Base-by-base conservation (phyloP, 495 filamentous ascomycete species). In the Penicillium ochrochloron region DNA sequence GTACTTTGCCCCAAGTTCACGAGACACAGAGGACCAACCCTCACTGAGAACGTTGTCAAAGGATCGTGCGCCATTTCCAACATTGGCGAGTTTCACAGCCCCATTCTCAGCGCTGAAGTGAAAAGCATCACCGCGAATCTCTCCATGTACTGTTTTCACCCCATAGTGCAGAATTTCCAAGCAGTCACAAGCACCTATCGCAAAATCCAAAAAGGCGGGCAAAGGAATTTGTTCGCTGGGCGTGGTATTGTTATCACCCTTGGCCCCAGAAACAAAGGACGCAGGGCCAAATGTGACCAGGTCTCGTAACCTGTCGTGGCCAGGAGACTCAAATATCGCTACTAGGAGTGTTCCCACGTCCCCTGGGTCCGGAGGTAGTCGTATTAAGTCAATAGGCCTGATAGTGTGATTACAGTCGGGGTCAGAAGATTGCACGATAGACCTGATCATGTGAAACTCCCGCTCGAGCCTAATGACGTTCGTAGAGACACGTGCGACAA, bases 11-110 rank as follows among this genome's bases (percentile, higher is more conserved):
- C 92, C 93, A 39, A 92, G 76, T 72, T 95, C 90, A 42, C 87
- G 86, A 5, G 90, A 92, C 42, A 96, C 79, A 2, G 88, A 82
- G 9, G 88, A 89, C 93, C 93, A 97, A 46, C 92, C 92, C 52
- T 89, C 88, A 67, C 90, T 92, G 42, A 97, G 80, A 19, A 92
- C 91, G 78, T 95, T 89, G 76, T 97, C 93, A 68, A 96, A 96
- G 5, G 92, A 90, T 58, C 91, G 80, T 14, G 92, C 81, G 6
- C 93, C 93, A 39, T 91, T 93, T 29, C 93, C 93, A 69, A 93
- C 91, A 52, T 92, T 92, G 54, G 91, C 85, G 50, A 97, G 80
- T 74, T 89, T 93, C 58, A 96, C 92, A 35, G 79, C 72, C 25
- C 87, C 85, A 9, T 82, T 84, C 51, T 91, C 85, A 8, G 80